These are phyloP conservation scores for Dianthus caryophyllus DNA, from an alignment of 148 eudicot species.

Conservation along the genomic window DNA sequence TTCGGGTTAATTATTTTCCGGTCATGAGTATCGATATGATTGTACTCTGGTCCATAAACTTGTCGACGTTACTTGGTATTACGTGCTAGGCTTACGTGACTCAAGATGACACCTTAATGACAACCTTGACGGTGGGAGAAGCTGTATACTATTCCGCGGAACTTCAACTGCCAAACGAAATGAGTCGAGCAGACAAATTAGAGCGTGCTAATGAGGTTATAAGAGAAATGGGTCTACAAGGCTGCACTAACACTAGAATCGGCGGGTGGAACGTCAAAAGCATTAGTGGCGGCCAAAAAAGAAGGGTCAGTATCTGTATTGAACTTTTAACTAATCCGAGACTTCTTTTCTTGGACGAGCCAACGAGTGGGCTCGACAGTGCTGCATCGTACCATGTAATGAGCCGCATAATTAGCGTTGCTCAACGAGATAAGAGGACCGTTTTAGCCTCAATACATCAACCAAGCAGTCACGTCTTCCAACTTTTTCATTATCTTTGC, in stretches of 20 bases:
- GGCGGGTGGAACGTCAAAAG: constrained; percentile 72
- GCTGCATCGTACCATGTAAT: constrained; percentile 80
- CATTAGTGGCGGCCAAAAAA: constrained; percentile 77
- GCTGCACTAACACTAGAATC: constrained; percentile 49
- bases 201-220: constrained; percentile 51
- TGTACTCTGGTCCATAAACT: no score
- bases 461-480: constrained; percentile 59
- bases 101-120: constrained; percentile 60
- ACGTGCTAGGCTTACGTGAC: constrained; percentile 79
- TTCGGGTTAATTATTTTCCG: no score
- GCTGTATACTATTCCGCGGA: constrained; percentile 66
- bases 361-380: constrained; percentile 81
- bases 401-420: constrained; percentile 38
- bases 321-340: constrained; percentile 60
- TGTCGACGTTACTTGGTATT: no score
- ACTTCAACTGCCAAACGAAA: constrained; percentile 57
- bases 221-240: constrained; percentile 70
- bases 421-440: constrained; percentile 35
- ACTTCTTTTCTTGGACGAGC: constrained; percentile 75
- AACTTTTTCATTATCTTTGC: constrained; percentile 56
- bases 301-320: constrained; percentile 76
- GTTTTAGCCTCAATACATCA: constrained; percentile 70
- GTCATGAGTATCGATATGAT: no score
- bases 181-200: constrained; percentile 45
- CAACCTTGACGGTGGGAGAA: constrained; percentile 63